Base-by-base conservation (phyloP, 768 basidiomycete genomes). In the Serendipita sp. region DNA sequence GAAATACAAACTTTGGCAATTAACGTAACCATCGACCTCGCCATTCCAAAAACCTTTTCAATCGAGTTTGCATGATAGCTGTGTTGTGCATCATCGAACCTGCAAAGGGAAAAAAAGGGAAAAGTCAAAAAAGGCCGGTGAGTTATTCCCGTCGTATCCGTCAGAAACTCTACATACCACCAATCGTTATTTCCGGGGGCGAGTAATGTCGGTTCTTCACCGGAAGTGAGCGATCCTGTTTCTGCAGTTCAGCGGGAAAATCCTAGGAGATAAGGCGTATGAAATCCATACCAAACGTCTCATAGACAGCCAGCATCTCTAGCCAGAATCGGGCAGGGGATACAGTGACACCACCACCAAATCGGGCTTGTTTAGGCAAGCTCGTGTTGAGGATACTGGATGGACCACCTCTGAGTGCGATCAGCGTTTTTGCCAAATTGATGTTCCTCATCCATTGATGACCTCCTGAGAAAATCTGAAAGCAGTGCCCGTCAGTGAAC, bases 1-100 rank as follows among this genome's bases (percentile, higher is more conserved):
- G n/a, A 38, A 38, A 26, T 22, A 65, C 70, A 61, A 63, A 73
- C 71, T 65, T 69, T 66, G 50, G 72, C 70, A 38, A 73, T 68
- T 42, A 70, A 48, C 17, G 69, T 68, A 16, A 73, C 63, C 53
- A 70, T 66, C 34, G 62, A 62, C 60, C 72, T 72, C 42, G 70
- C 73, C 62, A 73, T 74, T 45, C 78, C 79, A 68, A 78, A 76
- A 62, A 75, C 74, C 65, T 72, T 76, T 68, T 81, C 78, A 45
- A 77, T 73, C 45, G 74, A 74, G 26, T 33, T 58, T 20, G 38
- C 26, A 31, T 63, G 62, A 31, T 56, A 63, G 28, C 26, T 62
- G 5, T 61, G 42, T 3, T 62, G 42, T 4, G 42, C 43, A 33
- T 14, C 53, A 31, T 58, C 53, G 65, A 62, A 45, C 51, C 62